phyloP scores from a whole-genome alignment of 345 rosid genomes.

The Pugionium dolabratum region DNA sequence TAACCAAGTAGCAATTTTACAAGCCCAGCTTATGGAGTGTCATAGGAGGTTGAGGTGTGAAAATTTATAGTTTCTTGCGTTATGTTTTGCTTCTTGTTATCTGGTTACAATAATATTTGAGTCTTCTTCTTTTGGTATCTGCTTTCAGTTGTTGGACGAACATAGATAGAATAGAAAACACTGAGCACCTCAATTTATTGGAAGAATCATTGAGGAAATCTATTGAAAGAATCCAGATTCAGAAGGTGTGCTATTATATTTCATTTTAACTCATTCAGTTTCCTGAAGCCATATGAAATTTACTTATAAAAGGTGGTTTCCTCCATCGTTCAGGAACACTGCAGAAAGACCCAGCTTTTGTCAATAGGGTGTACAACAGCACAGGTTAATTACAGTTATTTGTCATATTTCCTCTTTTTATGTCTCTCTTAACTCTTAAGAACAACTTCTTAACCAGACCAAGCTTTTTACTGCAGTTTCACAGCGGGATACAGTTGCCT shows the following conservation, averaged over 20 bases:
- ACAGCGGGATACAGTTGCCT: conserved; percentile 58
- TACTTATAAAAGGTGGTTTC: conserved; percentile 11
- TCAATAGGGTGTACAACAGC: conserved; percentile 52
- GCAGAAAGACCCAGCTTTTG: conserved; percentile 58
- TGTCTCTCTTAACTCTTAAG: not conserved
- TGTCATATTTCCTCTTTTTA: not conserved
- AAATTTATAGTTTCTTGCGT: conserved; percentile 22
- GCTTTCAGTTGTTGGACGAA: conserved; percentile 69
- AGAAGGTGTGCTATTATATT: conserved; percentile 50
- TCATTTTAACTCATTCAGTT: conserved; percentile 6
- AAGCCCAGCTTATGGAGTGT: conserved; percentile 60
- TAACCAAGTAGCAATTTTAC: conserved; percentile 58
- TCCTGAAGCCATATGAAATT: not conserved
- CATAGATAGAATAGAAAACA: conserved; percentile 63
- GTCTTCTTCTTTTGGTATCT: conserved; percentile 14
- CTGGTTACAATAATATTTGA: not conserved
- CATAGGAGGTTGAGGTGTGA: conserved; percentile 78
- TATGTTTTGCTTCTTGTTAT: conserved; percentile 1
- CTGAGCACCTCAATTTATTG: conserved; percentile 66
- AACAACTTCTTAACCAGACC: conserved; percentile 4
- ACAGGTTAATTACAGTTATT: conserved; percentile 48
- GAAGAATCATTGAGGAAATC: conserved; percentile 72
- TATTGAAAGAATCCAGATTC: conserved; percentile 50
- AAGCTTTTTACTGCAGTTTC: conserved; percentile 50
- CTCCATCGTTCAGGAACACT: conserved; percentile 56